These are phyloP conservation scores for Pachyrhizus erosus DNA, from an alignment of 306 rosid species.

Conservation along the genomic window DNA sequence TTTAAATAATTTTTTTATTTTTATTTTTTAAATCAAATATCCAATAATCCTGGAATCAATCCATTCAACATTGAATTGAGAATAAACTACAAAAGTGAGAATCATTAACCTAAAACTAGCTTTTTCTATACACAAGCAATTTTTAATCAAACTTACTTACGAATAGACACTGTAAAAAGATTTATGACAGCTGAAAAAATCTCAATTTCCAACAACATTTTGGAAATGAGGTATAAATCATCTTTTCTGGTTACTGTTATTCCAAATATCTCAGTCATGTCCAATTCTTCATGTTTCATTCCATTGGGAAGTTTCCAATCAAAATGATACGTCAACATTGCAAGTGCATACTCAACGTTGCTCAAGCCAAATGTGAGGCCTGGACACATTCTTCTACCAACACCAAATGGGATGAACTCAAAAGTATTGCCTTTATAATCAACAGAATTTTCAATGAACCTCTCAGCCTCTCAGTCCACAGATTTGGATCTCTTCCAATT, in stretches of 20 bases:
- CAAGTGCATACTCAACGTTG: conserved; percentile 29
- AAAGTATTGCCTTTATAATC: conserved; percentile 24
- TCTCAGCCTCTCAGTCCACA: conserved; percentile 37
- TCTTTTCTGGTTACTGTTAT: background rate
- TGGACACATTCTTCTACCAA: conserved; percentile 45
- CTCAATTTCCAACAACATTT: too few relatives aligned
- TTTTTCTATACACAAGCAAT: too few relatives aligned
- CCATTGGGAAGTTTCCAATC: conserved; percentile 45
- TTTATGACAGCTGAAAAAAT: too few relatives aligned
- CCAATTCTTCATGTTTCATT: conserved; percentile 30
- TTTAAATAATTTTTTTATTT: too few relatives aligned
- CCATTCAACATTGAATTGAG: too few relatives aligned
- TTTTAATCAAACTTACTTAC: too few relatives aligned
- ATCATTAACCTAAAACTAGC: too few relatives aligned
- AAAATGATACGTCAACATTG: conserved; percentile 37
- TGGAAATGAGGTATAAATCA: conserved; percentile 22
- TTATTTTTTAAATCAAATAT: too few relatives aligned
- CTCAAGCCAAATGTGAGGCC: conserved; percentile 18
- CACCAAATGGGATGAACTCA: conserved; percentile 49
- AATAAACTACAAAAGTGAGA: too few relatives aligned
- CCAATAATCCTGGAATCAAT: too few relatives aligned
- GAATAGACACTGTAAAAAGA: too few relatives aligned
- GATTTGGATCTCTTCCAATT: conserved; percentile 45
- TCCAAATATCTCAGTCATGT: conserved; percentile 40
- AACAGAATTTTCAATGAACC: conserved; percentile 9